Base-by-base conservation (phyloP, 495 filamentous ascomycete species). In the Amniculicola lignicola region DNA sequence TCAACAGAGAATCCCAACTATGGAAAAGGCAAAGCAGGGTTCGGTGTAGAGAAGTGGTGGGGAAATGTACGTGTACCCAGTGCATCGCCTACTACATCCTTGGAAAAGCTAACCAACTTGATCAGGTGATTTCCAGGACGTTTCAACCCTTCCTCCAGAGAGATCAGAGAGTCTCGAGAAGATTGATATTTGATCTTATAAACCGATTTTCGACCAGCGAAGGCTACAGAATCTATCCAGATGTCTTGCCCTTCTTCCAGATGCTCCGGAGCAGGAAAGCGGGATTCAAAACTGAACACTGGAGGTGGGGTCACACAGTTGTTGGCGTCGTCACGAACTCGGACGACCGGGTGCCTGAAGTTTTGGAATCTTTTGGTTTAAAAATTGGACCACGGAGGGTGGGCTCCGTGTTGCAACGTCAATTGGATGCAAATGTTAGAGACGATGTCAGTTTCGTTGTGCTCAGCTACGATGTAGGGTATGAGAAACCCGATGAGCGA, bases 281-380 rank as follows among this genome's bases (percentile, higher is more conserved):
- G 10, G 14, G 52, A 2, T 11, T 35, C 24, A 12, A n/a, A 11
- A 10, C 10, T 7, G 16, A 48, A 19, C 23, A n/a, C 7, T 72
- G 69, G 70, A 71, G 41, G 16, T 72, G 70, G 53, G 54, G 65
- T 10, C 51, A 61, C 4, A 67, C 84, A 1, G 59, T 83, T 7
- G 62, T 87, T 0, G 88, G 88, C 3, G 73, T 90, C 14, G 72
- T 91, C 42, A 86, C 85, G 18, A 93, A 92, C 66, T 90, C 87
- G 1, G 88, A 93, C 64, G 81, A 86, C 61, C 77, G 88, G 0
- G 79, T 90, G 0, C 75, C 79, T 6, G 64, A 65, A 11, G 77
- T 91, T 9, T 64, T 92, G 10, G 68, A 74, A 15, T 80, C 79
- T 6, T 64, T 91, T 14, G 85, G 85, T 0, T 51, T 91, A 18